These are phyloP conservation scores for Apiotrichum siamense DNA, from an alignment of 1,284 basidiomycete genomes.

Conservation along the genomic window DNA sequence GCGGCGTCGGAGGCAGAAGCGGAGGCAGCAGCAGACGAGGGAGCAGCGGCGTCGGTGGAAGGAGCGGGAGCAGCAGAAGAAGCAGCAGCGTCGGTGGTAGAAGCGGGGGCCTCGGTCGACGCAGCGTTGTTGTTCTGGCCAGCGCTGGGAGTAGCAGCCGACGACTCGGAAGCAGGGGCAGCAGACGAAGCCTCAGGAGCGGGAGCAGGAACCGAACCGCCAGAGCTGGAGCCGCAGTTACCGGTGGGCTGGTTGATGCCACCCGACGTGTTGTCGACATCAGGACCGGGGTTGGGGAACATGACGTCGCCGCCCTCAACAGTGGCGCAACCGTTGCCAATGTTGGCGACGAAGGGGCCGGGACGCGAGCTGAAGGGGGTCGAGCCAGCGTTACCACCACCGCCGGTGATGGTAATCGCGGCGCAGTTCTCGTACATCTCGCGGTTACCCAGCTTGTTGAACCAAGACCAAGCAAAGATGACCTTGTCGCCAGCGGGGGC, in stretches of 20 bases:
- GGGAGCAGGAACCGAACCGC: background rate
- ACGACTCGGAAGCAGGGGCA: background rate
- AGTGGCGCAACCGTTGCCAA: conserved; percentile 40
- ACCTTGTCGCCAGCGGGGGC: conserved; percentile 41
- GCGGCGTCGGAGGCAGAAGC: background rate
- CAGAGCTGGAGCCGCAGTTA: background rate
- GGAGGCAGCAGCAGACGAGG: too few species aligned
- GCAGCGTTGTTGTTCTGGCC: background rate
- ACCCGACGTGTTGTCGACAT: background rate
- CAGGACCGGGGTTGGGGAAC: conserved; percentile 18
- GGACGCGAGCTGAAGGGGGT: conserved; percentile 23
- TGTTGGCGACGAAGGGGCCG: conserved; percentile 47
- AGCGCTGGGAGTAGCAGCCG: background rate
- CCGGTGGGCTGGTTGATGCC: background rate
- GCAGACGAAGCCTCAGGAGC: background rate
- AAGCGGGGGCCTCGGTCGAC: background rate
- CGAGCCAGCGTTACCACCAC: conserved; percentile 19
- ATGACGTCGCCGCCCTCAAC: conserved; percentile 16
- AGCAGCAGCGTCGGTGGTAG: too few species aligned
- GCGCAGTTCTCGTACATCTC: conserved; percentile 50
- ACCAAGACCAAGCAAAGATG: conserved; percentile 49
- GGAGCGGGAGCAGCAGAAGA: too few species aligned
- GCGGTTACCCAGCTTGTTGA: conserved; percentile 45
- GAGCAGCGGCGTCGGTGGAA: too few species aligned
- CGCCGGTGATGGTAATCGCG: conserved; percentile 39